Percentiles rank a stretch among this genome's conserved stretches.
Evolutionary conservation across 139 green algal genomes (phyloP).

Genomic region (Prasinococcaceae sp.): DNA sequence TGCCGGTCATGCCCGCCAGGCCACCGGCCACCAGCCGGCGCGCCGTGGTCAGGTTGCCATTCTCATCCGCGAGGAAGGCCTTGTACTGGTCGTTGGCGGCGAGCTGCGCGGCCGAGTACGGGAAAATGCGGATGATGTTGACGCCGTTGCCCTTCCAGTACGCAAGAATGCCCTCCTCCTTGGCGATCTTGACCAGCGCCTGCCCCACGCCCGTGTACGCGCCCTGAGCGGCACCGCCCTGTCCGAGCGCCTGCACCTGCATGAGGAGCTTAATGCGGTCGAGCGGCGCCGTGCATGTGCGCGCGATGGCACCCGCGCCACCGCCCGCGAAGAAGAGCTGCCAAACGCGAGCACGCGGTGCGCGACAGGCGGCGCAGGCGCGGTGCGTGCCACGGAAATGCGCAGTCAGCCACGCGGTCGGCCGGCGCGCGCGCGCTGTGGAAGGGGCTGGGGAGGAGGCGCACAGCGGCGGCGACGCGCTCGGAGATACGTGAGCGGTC

Average conservation of each 20-base stretch:
- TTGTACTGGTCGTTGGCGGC: conserved; percentile 59
- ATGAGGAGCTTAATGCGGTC: conserved; percentile 92
- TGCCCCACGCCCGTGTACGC: conserved; percentile 76
- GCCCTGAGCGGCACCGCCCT: conserved; percentile 21
- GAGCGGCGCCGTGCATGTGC: conserved; percentile 52
- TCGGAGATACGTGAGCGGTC: too few species aligned
- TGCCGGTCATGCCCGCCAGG: conserved; percentile 80
- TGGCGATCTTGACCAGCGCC: conserved; percentile 62
- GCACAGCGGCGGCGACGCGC: too few species aligned
- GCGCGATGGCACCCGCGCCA: conserved; percentile 43
- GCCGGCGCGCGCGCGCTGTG: too few species aligned
- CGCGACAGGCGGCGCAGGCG: too few species aligned
- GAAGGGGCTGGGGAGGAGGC: too few species aligned
- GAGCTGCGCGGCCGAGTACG: conserved; percentile 66
- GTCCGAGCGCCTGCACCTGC: conserved; percentile 64
- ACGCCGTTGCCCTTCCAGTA: conserved; percentile 88
- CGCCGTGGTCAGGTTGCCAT: conserved; percentile 49
- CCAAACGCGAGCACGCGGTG: too few species aligned
- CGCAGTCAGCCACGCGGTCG: too few species aligned
- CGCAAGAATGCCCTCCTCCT: conserved; percentile 69
- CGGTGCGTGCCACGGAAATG: too few species aligned
- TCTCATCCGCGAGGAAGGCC: conserved; percentile 36
- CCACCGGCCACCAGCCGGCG: conserved; percentile 42
- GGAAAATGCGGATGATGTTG: conserved; percentile 86
- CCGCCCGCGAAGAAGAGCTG: conserved; percentile 40